Evolutionary conservation across 768 basidiomycete genomes (phyloP).

Genomic region (Pholiota molesta): DNA sequence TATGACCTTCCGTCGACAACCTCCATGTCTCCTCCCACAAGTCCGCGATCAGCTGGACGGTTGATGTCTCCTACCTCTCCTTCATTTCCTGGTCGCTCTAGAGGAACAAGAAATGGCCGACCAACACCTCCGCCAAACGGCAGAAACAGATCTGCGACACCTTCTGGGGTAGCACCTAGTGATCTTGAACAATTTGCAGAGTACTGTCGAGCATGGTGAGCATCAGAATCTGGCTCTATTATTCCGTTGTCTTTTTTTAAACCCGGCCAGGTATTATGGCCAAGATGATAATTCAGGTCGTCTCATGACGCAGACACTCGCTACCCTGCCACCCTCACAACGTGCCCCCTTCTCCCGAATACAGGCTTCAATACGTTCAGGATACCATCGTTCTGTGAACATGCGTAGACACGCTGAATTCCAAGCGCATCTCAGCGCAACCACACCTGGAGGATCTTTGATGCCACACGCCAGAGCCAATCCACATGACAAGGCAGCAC

Average conservation of each 20-base stretch:
- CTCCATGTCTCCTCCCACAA: conserved; percentile 60
- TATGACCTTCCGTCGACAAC: conserved; percentile 72
- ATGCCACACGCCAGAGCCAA: conserved; percentile 73
- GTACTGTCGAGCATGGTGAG: conserved; percentile 77
- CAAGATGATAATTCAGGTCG: conserved; percentile 81
- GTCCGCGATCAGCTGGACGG: conserved; percentile 45
- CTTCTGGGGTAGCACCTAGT: conserved; percentile 61
- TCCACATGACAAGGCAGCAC: conserved; percentile 63
- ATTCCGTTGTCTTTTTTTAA: neutral
- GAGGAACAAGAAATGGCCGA: conserved; percentile 50
- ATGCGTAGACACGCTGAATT: conserved; percentile 81
- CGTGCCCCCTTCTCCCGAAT: conserved; percentile 85
- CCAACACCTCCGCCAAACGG: conserved; percentile 60
- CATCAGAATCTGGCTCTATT: conserved; percentile 8
- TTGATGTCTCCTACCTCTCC: conserved; percentile 62
- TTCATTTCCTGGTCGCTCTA: conserved; percentile 51
- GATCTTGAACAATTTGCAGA: conserved; percentile 83
- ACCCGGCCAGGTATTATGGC: conserved; percentile 69
- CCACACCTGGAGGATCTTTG: conserved; percentile 78
- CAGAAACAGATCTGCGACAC: conserved; percentile 70
- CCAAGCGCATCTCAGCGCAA: conserved; percentile 80
- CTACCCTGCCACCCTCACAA: conserved; percentile 80
- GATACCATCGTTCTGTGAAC: conserved; percentile 81
- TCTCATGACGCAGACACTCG: conserved; percentile 80
- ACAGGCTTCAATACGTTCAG: conserved; percentile 84